phyloP scores from a whole-genome alignment of 805 yeast genomes.

The Pichia nakasei region DNA sequence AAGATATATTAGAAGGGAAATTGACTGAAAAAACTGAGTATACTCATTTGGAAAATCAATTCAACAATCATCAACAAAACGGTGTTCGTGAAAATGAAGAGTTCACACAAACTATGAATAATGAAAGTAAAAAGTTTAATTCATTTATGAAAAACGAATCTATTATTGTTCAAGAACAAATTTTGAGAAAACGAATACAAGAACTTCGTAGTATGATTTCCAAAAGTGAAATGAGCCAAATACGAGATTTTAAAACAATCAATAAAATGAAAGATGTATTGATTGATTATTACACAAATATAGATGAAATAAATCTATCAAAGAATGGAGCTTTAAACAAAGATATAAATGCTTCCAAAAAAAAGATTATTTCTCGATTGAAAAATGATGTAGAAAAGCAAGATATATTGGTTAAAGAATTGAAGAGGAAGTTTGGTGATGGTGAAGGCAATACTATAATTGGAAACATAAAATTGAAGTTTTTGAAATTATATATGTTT shows the following conservation, averaged over 20 bases:
- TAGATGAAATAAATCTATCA: neutral
- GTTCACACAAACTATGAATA: constrained; percentile 4
- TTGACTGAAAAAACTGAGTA: neutral
- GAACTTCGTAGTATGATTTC: constrained; percentile 3
- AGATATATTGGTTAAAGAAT: constrained; percentile 9
- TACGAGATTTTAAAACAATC: constrained; percentile 1
- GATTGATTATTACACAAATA: constrained; percentile 2
- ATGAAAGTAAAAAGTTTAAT: constrained; percentile 6
- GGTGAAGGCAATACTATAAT: neutral
- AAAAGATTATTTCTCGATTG: neutral
- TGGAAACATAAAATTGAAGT: neutral
- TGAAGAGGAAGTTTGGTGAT: constrained; percentile 10
- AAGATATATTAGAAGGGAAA: constrained; percentile 5
- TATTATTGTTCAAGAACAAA: neutral
- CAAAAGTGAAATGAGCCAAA: neutral
- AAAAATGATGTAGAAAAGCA: constrained; percentile 11
- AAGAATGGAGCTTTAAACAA: neutral
- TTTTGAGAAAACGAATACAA: neutral
- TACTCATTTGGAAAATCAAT: neutral
- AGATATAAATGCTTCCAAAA: neutral
- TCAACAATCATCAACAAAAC: too few relatives aligned
- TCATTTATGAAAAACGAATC: neutral
- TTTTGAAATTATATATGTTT: neutral
- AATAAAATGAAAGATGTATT: constrained; percentile 7
- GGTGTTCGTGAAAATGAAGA: neutral